Conservation (phyloP, 257 asterid genomes). For the Gynochthodes officinalis region DNA sequence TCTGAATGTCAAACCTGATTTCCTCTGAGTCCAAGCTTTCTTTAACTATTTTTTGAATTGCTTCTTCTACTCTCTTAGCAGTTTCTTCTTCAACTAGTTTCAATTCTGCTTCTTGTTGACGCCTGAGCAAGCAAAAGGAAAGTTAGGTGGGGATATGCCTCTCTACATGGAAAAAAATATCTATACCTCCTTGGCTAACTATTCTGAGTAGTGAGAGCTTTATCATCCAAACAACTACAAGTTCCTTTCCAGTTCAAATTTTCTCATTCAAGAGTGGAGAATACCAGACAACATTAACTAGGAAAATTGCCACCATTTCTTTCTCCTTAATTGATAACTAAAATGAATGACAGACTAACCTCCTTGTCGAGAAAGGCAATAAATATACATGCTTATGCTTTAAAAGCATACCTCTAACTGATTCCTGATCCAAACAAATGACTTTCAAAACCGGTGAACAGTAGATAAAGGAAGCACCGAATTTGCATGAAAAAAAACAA, state of each 20-base stretch:
- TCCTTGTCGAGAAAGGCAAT: conserved; percentile 71
- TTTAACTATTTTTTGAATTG: conserved; percentile 68
- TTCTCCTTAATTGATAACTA: conserved; percentile 40
- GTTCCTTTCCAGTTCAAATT: background rate
- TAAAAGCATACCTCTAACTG: conserved; percentile 92
- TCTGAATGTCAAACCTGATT: conserved; percentile 57
- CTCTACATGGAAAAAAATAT: conserved; percentile 2
- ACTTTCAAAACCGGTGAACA: conserved; percentile 86
- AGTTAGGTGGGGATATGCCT: conserved; percentile 25
- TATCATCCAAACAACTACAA: conserved; percentile 1
- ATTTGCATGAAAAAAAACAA: conserved; percentile 73
- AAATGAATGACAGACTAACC: conserved; percentile 80
- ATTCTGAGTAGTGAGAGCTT: background rate
- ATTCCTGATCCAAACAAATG: conserved; percentile 87
- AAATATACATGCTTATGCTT: conserved; percentile 72
- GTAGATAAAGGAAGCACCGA: conserved; percentile 77
- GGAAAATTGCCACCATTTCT: conserved; percentile 7
- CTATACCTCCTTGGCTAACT: background rate
- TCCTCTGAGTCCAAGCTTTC: conserved; percentile 69
- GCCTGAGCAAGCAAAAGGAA: conserved; percentile 47
- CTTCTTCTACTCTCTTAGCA: conserved; percentile 68
- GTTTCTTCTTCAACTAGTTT: conserved; percentile 96
- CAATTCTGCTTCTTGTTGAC: conserved; percentile 88
- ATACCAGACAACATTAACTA: background rate
- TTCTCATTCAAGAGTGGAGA: background rate